Evolutionary conservation across 345 rosid genomes (phyloP).

Genomic region (Gossypium mustelinum): DNA sequence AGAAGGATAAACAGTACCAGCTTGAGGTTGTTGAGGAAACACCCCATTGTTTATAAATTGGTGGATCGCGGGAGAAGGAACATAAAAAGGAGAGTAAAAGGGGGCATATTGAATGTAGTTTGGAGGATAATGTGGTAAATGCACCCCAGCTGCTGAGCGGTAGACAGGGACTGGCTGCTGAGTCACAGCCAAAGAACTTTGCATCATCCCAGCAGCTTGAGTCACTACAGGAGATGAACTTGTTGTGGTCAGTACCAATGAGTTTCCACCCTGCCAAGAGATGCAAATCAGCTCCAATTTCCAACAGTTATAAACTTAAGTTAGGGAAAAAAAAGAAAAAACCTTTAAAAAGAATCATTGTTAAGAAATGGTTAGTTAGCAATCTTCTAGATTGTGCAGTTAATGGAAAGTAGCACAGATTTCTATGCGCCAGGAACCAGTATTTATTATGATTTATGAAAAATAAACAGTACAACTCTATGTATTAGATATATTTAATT

Average conservation of each 20-base stretch:
- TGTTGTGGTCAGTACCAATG: slow-evolving; percentile 56
- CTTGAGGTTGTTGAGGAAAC: slow-evolving; percentile 82
- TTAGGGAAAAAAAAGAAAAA: too few relatives aligned
- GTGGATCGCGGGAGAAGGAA: slow-evolving; percentile 70
- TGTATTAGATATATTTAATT: too few relatives aligned
- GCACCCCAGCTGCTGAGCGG: slow-evolving; percentile 82
- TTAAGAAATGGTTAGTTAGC: too few relatives aligned
- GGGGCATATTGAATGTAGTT: slow-evolving; percentile 75
- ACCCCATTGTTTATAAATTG: slow-evolving; percentile 75
- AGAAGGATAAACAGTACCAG: slow-evolving; percentile 63
- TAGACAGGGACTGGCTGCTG: slow-evolving; percentile 85
- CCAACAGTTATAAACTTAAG: background rate
- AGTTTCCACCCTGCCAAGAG: slow-evolving; percentile 65
- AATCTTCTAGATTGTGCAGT: too few relatives aligned
- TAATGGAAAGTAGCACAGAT: too few relatives aligned
- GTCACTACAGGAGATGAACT: slow-evolving; percentile 67
- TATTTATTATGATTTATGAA: too few relatives aligned
- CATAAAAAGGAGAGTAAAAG: slow-evolving; percentile 69
- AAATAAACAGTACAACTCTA: too few relatives aligned
- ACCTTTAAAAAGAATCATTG: too few relatives aligned
- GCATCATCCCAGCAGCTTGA: slow-evolving; percentile 79
- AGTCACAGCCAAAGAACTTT: slow-evolving; percentile 67
- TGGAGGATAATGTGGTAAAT: slow-evolving; percentile 76
- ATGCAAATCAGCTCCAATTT: slow-evolving; percentile 23
- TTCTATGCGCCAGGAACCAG: too few relatives aligned